A percentile compares a stretch with the other conserved stretches of the same genome.
Conservation (phyloP, 345 rosid genomes). For the Geranium rotundifolium region DNA sequence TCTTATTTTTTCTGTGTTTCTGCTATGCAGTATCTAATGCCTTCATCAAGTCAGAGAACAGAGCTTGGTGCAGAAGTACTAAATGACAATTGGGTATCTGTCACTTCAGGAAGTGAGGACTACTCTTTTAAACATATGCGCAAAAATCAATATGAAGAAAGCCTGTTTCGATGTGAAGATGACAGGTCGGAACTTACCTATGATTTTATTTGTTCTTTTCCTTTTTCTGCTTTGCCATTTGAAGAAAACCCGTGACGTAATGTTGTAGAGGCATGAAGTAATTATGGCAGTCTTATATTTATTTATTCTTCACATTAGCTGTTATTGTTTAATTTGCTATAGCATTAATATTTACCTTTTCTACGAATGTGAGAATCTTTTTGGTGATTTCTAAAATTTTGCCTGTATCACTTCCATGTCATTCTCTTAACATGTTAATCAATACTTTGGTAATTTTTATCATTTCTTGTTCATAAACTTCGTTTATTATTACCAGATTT, state of each 20-base stretch:
- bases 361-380: not conserved
- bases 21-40: slow-evolving; percentile 69
- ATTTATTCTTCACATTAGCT: not conserved
- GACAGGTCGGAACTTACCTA: slow-evolving; percentile 54
- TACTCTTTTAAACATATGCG: slow-evolving; percentile 99
- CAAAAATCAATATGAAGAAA: slow-evolving; percentile 96
- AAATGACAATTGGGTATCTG: slow-evolving; percentile 96
- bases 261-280: not conserved
- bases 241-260: not conserved
- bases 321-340: not conserved
- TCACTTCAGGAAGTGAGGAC: slow-evolving; percentile 99
- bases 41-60: slow-evolving; percentile 72
- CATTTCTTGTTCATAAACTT: slow-evolving; percentile 3
- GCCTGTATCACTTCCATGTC: too few relatives aligned
- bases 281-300: not conserved
- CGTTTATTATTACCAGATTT: slow-evolving; percentile 41
- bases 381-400: not conserved
- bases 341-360: not conserved
- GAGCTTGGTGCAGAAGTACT: slow-evolving; percentile 74
- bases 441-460: not conserved
- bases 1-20: slow-evolving; percentile 8
- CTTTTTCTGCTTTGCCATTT: not conserved
- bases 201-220: not conserved
- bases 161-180: slow-evolving; percentile 90
- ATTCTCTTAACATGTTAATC: not conserved